These are phyloP conservation scores for Penstemon eatonii DNA, from an alignment of 257 asterid genomes.

Conservation along the genomic window DNA sequence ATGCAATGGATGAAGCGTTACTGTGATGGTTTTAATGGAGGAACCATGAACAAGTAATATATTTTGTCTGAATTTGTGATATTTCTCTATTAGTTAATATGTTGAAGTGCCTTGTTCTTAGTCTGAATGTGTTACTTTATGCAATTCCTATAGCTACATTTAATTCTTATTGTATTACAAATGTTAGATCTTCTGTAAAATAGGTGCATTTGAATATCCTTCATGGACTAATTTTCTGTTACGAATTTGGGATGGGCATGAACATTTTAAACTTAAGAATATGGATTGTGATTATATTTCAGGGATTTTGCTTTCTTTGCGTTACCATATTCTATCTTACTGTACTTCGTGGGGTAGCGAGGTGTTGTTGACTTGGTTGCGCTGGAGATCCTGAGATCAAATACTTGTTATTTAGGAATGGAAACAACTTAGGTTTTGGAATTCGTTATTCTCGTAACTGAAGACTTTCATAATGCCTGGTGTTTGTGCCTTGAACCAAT, in stretches of 20 bases:
- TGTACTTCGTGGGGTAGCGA: neutral
- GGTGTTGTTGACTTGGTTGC: neutral
- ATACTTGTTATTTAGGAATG: neutral
- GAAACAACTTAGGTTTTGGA: neutral
- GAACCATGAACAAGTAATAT: slow-evolving; percentile 44
- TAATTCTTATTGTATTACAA: neutral
- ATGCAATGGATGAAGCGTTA: slow-evolving; percentile 98
- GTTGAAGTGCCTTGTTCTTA: neutral
- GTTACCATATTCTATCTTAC: neutral
- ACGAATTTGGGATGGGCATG: neutral
- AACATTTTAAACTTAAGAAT: neutral
- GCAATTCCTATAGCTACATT: neutral
- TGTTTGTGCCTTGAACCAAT: neutral
- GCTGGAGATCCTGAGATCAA: neutral
- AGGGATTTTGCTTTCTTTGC: neutral
- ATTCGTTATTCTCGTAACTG: neutral
- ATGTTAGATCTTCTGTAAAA: neutral
- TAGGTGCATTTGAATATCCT: slow-evolving; percentile 1
- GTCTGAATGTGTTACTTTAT: neutral
- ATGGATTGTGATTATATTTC: neutral
- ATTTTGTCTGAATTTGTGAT: neutral
- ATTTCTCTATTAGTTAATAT: neutral
- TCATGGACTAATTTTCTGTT: neutral
- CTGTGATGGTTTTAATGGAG: slow-evolving; percentile 67
- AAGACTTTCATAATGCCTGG: neutral